Evolutionary conservation across 345 rosid species (phyloP), one percentile per base, ranked within the genome.

Genomic region (Ricinus communis): DNA sequence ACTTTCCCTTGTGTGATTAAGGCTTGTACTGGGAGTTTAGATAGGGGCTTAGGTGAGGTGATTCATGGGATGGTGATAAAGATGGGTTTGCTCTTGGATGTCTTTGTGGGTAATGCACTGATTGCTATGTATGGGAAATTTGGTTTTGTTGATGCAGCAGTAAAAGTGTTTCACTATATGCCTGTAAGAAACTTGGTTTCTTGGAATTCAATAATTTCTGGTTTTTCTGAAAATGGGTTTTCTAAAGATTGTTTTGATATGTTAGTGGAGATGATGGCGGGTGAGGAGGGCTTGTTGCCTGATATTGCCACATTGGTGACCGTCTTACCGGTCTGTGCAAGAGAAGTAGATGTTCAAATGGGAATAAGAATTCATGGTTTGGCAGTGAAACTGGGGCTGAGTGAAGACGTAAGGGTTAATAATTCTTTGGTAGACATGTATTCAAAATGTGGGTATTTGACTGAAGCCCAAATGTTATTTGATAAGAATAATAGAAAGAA

Each of bases 1-100:
- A 90, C 96, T 78, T 73, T 83, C 38, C 92, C 96, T 33, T 83
- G 86, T 68, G 89, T 86, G 60, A 82, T 90, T 28, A 87, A 87
- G 87, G 89, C 88, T 61, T 90, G 88, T 75, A 79, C 82, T 62
- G 85, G 85, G 74, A 33, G 79, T 60, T 71, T 77, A 66, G 79
- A 80, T 64, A 82, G 73, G 66, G 40, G 73, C 54, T 65, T 76
- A 31, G 91, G 92, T 25, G 43, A 72, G 79, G 81, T 65, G 14
- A 74, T 86, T 73, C 89, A 90, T 76, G 92, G 96, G 52, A 74
- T 85, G 85, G 85, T 76, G 55, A 74, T 77, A 31, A 90, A 90
- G 83, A 76, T 72, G 66, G 85, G 86, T 59, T 71, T 87, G 70
- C 47, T 76, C 30, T 65, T 68, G 19, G 88, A 90, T 52, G 81